Evolutionary conservation across 2,329 filamentous ascomycete genomes (phyloP).

Genomic region (Cladosporium oxysporum): DNA sequence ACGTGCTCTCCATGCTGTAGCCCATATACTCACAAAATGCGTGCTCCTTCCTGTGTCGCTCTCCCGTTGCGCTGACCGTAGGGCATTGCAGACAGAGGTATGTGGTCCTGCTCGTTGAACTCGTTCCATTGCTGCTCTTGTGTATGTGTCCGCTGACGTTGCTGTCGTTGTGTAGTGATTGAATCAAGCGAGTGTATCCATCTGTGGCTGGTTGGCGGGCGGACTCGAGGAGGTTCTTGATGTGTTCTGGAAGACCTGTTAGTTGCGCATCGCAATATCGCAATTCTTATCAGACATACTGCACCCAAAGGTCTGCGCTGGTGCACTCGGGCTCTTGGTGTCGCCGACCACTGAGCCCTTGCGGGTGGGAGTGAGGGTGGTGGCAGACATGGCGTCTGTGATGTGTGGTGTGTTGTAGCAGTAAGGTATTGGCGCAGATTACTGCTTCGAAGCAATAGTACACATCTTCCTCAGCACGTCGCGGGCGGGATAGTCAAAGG

Average conservation of each 20-base stretch:
- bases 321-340: constrained; percentile 40
- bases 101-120: constrained; percentile 34
- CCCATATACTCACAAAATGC: constrained; percentile 62
- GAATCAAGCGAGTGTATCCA: constrained; percentile 71
- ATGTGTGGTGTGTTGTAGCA: background rate
- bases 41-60: constrained; percentile 72
- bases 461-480: background rate
- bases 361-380: constrained; percentile 43
- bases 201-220: constrained; percentile 68
- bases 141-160: constrained; percentile 68
- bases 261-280: constrained; percentile 32
- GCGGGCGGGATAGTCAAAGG: background rate
- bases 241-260: constrained; percentile 60
- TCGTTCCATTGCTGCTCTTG: constrained; percentile 43
- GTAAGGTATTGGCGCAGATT: background rate
- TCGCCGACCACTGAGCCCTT: constrained; percentile 32
- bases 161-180: constrained; percentile 70
- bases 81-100: constrained; percentile 75
- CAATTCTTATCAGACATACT: constrained; percentile 34
- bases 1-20: background rate
- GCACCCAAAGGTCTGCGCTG: constrained; percentile 46
- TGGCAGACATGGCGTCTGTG: constrained; percentile 30
- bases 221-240: constrained; percentile 67
- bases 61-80: constrained; percentile 65
- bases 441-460: background rate